Evolutionary conservation across 2,329 filamentous ascomycete genomes (phyloP), one percentile per base, ranked within the genome.

Genomic region (Nigrograna mackinnonii): DNA sequence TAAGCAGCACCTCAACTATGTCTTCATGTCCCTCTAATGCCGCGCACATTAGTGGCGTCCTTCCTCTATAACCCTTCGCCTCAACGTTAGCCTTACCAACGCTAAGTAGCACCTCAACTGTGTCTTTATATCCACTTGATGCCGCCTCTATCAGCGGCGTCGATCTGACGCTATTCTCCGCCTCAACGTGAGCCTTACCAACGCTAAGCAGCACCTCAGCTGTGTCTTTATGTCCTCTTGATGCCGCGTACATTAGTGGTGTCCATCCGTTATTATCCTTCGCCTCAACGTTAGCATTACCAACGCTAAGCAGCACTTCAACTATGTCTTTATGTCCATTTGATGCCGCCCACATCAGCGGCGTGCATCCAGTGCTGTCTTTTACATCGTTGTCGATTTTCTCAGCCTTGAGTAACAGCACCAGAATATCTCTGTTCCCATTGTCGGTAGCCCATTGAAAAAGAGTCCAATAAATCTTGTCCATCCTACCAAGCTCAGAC

Each of bases 161-260:
- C 22, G n/a, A 39, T 39, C 36, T 26, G 24, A 17, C 5, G 5
- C 18, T 18, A 7, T 39, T 19, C 39, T 31, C 43, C 24, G 20
- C 21, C 4, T 52, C 13, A 20, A 47, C 28, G 13, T 50, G 21
- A 19, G 24, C 43, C 24, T 41, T 36, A 6, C 44, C 24, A 28
- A 14, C 14, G 24, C 3, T 14, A 28, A 28, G 24, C 24, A 28
- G 24, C 24, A 12, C 11, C 39, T 32, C 14, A 26, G 12, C 22
- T 21, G 11, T 48, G 37, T 16, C 35, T 16, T 22, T 39, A 16
- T 41, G 13, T 18, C 37, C 40, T 13, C 26, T 12, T 7, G 30
- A 12, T 7, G 32, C 30, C 22, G n/a, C 24, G n/a, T n/a, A n/a
- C n/a, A n/a, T n/a, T n/a, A n/a, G n/a, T n/a, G n/a, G n/a, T n/a